These are phyloP conservation scores for Carex kokanica DNA, from an alignment of 176 grass and related monocot species.

Conservation along the genomic window DNA sequence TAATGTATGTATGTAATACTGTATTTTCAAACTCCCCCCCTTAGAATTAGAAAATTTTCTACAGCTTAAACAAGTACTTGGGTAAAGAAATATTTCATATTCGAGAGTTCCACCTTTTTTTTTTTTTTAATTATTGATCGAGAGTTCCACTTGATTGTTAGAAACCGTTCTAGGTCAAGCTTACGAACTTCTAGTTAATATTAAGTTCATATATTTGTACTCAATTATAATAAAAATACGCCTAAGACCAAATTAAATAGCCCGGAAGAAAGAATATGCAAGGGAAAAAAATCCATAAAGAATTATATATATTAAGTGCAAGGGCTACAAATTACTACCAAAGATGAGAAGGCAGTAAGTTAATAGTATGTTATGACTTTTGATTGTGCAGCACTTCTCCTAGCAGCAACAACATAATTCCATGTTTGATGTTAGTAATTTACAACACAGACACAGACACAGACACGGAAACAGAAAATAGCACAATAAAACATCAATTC, in stretches of 20 bases:
- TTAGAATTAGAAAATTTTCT: background rate
- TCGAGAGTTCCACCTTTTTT: background rate
- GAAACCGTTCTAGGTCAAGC: background rate
- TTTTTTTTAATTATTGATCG: too few relatives aligned
- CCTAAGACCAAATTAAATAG: background rate
- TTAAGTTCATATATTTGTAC: background rate
- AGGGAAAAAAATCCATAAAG: background rate
- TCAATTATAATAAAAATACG: background rate
- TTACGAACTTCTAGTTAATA: background rate
- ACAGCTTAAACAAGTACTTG: background rate
- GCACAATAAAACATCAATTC: slow-evolving; percentile 14
- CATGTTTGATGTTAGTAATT: slow-evolving; percentile 23
- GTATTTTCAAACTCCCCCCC: background rate
- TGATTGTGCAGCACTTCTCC: background rate
- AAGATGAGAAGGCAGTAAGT: background rate
- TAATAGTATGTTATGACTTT: background rate
- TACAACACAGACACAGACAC: slow-evolving; percentile 19
- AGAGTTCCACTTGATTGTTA: background rate
- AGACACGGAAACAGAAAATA: background rate
- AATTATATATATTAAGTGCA: slow-evolving; percentile 21
- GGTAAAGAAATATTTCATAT: background rate
- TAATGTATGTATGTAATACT: background rate
- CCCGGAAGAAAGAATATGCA: background rate
- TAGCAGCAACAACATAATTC: background rate
- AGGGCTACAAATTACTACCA: background rate